Evolutionary conservation across 2,329 filamentous ascomycete genomes (phyloP), one percentile per base, ranked within the genome.

Genomic region (Alternaria sp.): DNA sequence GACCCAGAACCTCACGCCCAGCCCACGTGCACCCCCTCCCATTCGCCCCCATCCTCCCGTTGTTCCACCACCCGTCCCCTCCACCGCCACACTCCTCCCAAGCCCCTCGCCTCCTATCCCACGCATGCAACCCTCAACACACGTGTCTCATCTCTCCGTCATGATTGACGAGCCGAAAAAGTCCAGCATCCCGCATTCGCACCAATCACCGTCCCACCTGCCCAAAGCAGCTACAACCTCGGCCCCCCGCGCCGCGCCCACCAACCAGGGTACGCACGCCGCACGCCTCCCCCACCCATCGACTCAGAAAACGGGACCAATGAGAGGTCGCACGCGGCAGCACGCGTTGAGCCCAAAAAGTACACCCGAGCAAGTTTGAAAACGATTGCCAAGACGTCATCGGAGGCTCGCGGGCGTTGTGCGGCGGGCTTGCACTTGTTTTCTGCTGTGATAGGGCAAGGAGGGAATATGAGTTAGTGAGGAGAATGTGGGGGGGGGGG

Each of bases 171-270:
- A 48, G 45, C 41, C 9, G 2, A 17, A 17, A 52, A 28, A 11
- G 14, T 17, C 24, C 46, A 28, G 6, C 21, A 8, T 14, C 17
- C n/a, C 21, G 41, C 37, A 5, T 36, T 31, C 34, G 50, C 10
- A 36, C 59, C 59, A 55, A 61, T 51, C 46, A 36, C 9, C n/a
- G 7, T 26, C 28, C 29, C 54, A 62, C 60, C 60, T 62, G 57
- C 60, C 57, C 46, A 34, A 60, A 57, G 45, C 9, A 41, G 57
- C n/a, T 33, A 60, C 39, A 23, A 31, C 44, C 49, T 50, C 54
- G 58, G 54, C 42, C 48, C 17, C 42, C 48, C 58, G 44, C 37
- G 17, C 6, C 44, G 23, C 58, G 44, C 37, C 13, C 6, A 17
- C 44, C 23, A 9, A 44, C 13, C 51, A 44, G 39, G 39, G 44